Conservation (phyloP, 345 rosid genomes). For the Diplotaxis tenuifolia region DNA sequence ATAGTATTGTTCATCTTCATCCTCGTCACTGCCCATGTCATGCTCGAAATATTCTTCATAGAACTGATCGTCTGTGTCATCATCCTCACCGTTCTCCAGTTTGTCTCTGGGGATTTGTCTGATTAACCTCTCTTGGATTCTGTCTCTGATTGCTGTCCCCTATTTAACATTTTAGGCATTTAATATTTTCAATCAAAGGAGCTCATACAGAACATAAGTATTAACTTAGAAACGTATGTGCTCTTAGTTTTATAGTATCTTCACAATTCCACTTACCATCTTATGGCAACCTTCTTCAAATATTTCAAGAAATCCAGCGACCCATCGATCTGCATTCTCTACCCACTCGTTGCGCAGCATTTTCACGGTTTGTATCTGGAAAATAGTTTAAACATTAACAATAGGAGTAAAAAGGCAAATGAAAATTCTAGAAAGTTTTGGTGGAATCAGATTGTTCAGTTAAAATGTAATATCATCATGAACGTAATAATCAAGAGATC, state of each 20-base stretch:
- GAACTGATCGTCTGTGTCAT: conserved; percentile 44
- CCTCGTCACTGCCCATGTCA: conserved; percentile 40
- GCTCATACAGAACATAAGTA: conserved; percentile 1
- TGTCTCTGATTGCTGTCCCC: conserved; percentile 87
- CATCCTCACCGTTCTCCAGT: conserved; percentile 49
- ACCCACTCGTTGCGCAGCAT: conserved; percentile 92
- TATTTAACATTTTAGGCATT: conserved; percentile 24
- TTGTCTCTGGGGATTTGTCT: conserved; percentile 38
- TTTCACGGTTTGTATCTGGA: conserved; percentile 80
- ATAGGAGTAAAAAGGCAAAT: not conserved
- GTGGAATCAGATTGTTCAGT: not conserved
- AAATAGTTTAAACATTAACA: not conserved
- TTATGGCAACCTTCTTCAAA: conserved; percentile 99
- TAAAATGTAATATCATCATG: not conserved
- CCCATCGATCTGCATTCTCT: conserved; percentile 97
- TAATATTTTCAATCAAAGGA: not conserved
- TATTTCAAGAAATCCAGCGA: conserved; percentile 97
- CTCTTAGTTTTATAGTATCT: conserved; percentile 6
- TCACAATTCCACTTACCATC: conserved; percentile 56
- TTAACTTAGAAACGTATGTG: not conserved
- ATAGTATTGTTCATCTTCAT: conserved; percentile 43
- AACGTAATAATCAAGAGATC: not conserved
- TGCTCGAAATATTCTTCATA: conserved; percentile 46
- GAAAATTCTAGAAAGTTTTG: not conserved
- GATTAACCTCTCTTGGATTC: conserved; percentile 74